Conservation (phyloP, 2,329 filamentous ascomycete species). For the Didymella lethalis region DNA sequence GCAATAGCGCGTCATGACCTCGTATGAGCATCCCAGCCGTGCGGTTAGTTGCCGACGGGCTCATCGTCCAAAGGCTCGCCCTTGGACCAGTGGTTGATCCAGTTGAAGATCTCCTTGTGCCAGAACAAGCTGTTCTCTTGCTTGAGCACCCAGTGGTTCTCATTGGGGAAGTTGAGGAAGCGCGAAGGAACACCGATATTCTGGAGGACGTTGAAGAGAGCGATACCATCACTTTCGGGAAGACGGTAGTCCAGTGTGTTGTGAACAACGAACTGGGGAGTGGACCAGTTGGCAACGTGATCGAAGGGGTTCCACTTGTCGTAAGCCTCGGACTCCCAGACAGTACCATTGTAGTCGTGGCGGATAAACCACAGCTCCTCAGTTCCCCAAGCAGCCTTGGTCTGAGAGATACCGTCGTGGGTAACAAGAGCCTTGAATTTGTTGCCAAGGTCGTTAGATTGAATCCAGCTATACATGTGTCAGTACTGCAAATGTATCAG, state of each 20-base stretch:
- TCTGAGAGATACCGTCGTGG: slow-evolving; percentile 83
- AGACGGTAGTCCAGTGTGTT: slow-evolving; percentile 90
- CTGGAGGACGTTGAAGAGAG: slow-evolving; percentile 87
- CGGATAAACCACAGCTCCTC: slow-evolving; percentile 63
- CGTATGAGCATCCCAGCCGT: not conserved
- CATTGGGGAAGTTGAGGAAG: slow-evolving; percentile 81
- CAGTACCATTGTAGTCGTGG: slow-evolving; percentile 53
- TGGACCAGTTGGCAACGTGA: slow-evolving; percentile 74
- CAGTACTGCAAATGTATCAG: no score
- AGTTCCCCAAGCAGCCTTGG: slow-evolving; percentile 54
- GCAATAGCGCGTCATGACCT: slow-evolving; percentile 1
- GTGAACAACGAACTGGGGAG: slow-evolving; percentile 89
- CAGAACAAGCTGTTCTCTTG: slow-evolving; percentile 92
- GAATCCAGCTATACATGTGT: slow-evolving; percentile 69
- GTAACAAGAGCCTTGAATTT: slow-evolving; percentile 88
- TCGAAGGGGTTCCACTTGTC: slow-evolving; percentile 65
- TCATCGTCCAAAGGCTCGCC: slow-evolving; percentile 40
- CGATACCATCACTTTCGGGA: slow-evolving; percentile 82
- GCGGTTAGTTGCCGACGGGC: slow-evolving; percentile 40
- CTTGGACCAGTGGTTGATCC: slow-evolving; percentile 50
- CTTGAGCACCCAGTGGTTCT: slow-evolving; percentile 84
- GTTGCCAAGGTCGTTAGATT: slow-evolving; percentile 81
- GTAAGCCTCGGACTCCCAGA: slow-evolving; percentile 55
- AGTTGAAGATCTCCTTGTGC: slow-evolving; percentile 67
- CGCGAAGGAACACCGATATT: slow-evolving; percentile 76